phyloP scores from a whole-genome alignment of 169 alveolate genomes.

The Plasmodium gallinaceum region DNA sequence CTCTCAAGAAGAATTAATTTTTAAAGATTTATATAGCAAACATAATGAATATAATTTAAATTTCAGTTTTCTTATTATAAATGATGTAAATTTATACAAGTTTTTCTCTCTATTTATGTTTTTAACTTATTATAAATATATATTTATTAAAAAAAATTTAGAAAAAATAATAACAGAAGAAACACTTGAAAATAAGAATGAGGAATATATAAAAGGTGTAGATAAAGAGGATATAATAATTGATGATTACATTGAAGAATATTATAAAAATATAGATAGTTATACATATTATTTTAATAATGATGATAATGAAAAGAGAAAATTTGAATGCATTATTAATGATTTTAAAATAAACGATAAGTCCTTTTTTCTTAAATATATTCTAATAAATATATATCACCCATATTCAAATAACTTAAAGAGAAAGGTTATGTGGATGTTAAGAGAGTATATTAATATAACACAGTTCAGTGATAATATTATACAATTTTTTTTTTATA shows the following conservation, averaged over 20 bases:
- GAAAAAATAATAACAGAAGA: slow-evolving; percentile 17
- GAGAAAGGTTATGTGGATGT: slow-evolving; percentile 46
- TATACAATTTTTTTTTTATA: slow-evolving; percentile 48
- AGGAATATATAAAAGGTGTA: background rate
- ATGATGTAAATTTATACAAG: slow-evolving; percentile 68
- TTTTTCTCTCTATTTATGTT: slow-evolving; percentile 66
- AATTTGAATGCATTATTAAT: slow-evolving; percentile 23
- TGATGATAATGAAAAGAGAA: slow-evolving; percentile 18
- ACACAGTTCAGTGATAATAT: slow-evolving; percentile 35
- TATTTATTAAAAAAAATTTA: slow-evolving; percentile 19
- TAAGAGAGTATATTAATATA: slow-evolving; percentile 45
- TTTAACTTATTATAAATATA: slow-evolving; percentile 57
- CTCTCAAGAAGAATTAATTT: slow-evolving; percentile 57
- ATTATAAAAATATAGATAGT: slow-evolving; percentile 24
- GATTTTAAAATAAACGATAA: slow-evolving; percentile 56
- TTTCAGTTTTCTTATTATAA: slow-evolving; percentile 43
- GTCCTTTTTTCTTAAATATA: slow-evolving; percentile 47
- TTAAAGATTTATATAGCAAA: slow-evolving; percentile 61
- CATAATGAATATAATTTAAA: slow-evolving; percentile 55
- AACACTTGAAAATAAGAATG: background rate
- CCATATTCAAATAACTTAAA: slow-evolving; percentile 68
- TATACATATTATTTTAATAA: background rate
- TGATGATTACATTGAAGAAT: slow-evolving; percentile 53
- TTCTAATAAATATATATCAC: slow-evolving; percentile 32
- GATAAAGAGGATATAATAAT: slow-evolving; percentile 33